Evolutionary conservation across 2,329 filamentous ascomycete genomes (phyloP), one percentile per base, ranked within the genome.

Genomic region (Aspergillus awamori): DNA sequence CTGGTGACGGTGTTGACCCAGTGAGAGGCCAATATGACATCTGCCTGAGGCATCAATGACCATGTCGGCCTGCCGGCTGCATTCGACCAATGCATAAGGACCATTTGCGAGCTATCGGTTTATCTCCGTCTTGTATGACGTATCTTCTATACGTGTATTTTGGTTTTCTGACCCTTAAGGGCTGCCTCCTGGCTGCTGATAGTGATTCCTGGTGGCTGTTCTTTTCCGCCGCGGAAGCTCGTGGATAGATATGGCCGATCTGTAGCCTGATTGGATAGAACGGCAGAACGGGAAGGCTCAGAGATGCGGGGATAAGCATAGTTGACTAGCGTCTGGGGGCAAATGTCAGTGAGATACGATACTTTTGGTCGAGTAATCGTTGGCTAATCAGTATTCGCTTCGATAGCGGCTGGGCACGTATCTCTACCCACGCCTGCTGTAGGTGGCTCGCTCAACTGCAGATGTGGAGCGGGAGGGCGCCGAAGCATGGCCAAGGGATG

Each of bases 231-330:
- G 20, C 39, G 26, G 53, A 56, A 30, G 26, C 15, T 47, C 22
- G 11, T 56, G 28, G 53, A 47, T 30, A 56, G 53, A 47, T 56
- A 56, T 30, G 53, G 30, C 13, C 10, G 11, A 33, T 26, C 38
- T 15, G 36, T 30, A 11, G 17, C n/a, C 20, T 41, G 24, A 47
- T 30, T 33, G 39, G 39, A 13, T 45, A n/a, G 4, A 56, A 22
- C 8, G 8, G 1, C 13, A n/a, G 17, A n/a, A 17, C 13, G 10
- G 26, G 41, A 56, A 41, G 53, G 45, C 45, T 33, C 20, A 41
- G 28, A 11, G 38, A 22, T 45, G 53, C 43, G 53, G 53, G 53
- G 53, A 47, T 47, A 56, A 56, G 53, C 39, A 47, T 56, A 43
- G 53, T n/a, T 13, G 33, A 36, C 11, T 47, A 45, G 41, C 5